These are phyloP conservation scores for Solanum chilense DNA, from an alignment of 257 asterid species.

Conservation along the genomic window DNA sequence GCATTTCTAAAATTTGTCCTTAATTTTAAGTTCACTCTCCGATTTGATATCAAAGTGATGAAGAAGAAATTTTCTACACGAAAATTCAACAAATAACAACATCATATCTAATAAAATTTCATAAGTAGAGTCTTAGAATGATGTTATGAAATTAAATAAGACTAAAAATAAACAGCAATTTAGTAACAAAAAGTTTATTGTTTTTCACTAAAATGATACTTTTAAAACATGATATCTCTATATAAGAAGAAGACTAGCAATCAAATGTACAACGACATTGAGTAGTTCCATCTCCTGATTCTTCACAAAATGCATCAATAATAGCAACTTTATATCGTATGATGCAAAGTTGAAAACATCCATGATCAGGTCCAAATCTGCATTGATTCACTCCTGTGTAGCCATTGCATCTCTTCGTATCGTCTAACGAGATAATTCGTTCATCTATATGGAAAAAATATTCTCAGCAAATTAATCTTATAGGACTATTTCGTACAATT, in stretches of 20 bases:
- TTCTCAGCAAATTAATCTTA: not conserved
- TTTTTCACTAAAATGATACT: not conserved
- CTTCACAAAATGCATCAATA: not conserved
- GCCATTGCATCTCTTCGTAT: not conserved
- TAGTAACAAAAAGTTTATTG: not conserved
- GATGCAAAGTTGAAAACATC: not conserved
- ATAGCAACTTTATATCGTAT: not conserved
- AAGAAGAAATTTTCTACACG: not conserved
- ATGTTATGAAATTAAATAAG: not conserved
- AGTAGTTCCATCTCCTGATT: not conserved
- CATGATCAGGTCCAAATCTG: not conserved
- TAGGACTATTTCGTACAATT: too few species aligned
- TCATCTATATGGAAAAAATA: not conserved
- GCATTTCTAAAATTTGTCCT: too few species aligned
- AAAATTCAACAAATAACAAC: not conserved
- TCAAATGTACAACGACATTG: not conserved
- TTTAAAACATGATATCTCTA: not conserved
- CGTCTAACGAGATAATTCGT: not conserved
- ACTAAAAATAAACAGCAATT: not conserved
- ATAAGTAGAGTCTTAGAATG: not conserved
- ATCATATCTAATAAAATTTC: not conserved
- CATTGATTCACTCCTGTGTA: not conserved
- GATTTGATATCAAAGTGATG: not conserved
- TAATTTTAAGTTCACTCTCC: not conserved
- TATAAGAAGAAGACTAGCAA: not conserved